Evolutionary conservation across 768 basidiomycete genomes (phyloP).

Genomic region (Tylopilus sp.): DNA sequence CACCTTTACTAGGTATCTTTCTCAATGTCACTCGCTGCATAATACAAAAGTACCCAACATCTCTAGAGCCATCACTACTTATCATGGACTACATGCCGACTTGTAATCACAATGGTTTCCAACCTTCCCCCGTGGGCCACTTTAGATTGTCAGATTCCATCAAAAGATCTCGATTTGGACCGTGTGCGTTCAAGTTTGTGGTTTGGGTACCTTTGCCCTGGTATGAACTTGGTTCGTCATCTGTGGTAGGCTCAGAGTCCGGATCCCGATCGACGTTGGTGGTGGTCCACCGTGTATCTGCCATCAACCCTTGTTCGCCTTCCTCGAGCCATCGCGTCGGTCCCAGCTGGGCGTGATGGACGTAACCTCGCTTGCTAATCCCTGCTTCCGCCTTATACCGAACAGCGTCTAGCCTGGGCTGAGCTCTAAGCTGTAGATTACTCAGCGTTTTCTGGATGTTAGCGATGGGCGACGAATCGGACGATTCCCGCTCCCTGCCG

Average conservation of each 20-base stretch:
- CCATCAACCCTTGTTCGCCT: constrained; percentile 38
- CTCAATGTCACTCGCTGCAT: constrained; percentile 6
- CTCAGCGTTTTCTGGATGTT: constrained; percentile 44
- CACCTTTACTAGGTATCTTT: constrained; percentile 22
- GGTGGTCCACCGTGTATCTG: constrained; percentile 32
- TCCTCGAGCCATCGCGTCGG: constrained; percentile 30
- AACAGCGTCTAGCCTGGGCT: constrained; percentile 59
- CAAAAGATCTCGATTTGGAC: constrained; percentile 13
- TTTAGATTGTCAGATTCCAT: constrained; percentile 48
- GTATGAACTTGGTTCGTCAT: constrained; percentile 24
- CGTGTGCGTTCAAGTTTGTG: not conserved
- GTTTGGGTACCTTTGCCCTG: constrained; percentile 12
- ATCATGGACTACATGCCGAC: not conserved
- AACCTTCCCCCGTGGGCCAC: constrained; percentile 58
- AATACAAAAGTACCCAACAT: constrained; percentile 18
- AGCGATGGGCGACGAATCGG: constrained; percentile 33
- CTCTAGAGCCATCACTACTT: not conserved
- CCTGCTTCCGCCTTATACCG: constrained; percentile 73
- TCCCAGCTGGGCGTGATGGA: constrained; percentile 34
- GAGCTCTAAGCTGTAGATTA: constrained; percentile 36
- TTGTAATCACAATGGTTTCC: constrained; percentile 39
- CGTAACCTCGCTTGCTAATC: constrained; percentile 56
- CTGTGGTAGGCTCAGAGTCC: constrained; percentile 22
- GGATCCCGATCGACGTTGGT: constrained; percentile 19
- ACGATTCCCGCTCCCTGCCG: constrained; percentile 13